Percentiles rank a stretch among this genome's conserved stretches.
Evolutionary conservation across 768 basidiomycete species (phyloP).

Genomic region (Pulveroboletus sp.): DNA sequence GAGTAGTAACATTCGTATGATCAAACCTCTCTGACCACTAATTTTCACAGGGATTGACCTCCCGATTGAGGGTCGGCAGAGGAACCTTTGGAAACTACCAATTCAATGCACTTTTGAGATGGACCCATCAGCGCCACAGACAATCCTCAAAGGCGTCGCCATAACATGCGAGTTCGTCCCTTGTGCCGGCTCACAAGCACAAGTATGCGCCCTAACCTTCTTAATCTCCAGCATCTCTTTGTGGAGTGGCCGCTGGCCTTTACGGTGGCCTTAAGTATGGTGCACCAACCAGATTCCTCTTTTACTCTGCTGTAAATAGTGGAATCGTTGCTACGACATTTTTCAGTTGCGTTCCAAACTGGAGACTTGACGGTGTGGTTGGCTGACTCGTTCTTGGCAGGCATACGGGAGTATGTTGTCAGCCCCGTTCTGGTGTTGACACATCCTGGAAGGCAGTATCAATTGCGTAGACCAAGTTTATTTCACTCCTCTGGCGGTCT

Average conservation of each 20-base stretch:
- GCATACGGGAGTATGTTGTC: constrained; percentile 70
- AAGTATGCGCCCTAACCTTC: constrained; percentile 23
- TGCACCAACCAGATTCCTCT: constrained; percentile 44
- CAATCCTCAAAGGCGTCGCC: constrained; percentile 53
- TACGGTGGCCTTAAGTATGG: constrained; percentile 46
- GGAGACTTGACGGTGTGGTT: not conserved
- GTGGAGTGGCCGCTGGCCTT: constrained; percentile 42
- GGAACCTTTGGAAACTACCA: no score
- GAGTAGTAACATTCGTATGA: no score
- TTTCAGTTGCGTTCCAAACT: constrained; percentile 54
- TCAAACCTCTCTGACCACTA: no score
- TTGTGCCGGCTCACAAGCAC: constrained; percentile 3
- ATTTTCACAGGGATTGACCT: no score
- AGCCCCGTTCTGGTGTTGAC: constrained; percentile 52
- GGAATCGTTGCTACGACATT: constrained; percentile 69
- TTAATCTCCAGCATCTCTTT: constrained; percentile 47
- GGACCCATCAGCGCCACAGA: constrained; percentile 34
- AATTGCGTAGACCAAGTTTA: constrained; percentile 33
- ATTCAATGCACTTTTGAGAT: constrained; percentile 4
- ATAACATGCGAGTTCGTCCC: constrained; percentile 78
- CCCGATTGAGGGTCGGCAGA: no score
- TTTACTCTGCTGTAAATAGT: constrained; percentile 66
- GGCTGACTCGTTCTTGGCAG: constrained; percentile 34
- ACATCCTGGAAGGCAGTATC: constrained; percentile 46
- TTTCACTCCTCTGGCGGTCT: constrained; percentile 21